A percentile compares a stretch with the other conserved stretches of the same genome.
Conservation (phyloP, 768 basidiomycete species). For the Suillus subalutaceus region DNA sequence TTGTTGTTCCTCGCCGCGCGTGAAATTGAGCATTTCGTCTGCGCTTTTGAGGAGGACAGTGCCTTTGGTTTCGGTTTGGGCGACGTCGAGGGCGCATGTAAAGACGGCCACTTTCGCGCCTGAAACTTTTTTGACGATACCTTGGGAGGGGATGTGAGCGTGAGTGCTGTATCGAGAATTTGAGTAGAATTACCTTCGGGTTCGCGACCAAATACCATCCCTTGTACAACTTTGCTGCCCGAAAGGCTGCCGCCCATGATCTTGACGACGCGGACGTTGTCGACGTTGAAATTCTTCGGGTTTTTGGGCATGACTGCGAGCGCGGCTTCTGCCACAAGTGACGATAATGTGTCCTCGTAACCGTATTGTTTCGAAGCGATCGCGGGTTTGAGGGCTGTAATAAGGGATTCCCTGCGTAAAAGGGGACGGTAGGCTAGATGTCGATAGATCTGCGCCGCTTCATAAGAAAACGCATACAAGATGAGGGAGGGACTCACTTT, state of each 20-base stretch:
- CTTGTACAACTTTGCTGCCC: conserved; percentile 85
- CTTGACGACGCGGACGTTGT: conserved; percentile 97
- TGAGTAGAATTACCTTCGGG: conserved; percentile 70
- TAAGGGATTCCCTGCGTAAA: conserved; percentile 69
- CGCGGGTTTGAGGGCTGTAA: conserved; percentile 81
- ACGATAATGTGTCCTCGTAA: conserved; percentile 78
- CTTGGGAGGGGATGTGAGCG: conserved; percentile 37
- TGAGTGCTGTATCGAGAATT: background rate
- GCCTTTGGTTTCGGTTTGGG: conserved; percentile 98
- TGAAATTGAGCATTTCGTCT: conserved; percentile 97
- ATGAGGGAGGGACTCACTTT: conserved; percentile 63
- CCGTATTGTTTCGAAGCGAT: conserved; percentile 99
- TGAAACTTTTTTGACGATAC: conserved; percentile 77
- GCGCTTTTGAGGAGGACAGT: conserved; percentile 95
- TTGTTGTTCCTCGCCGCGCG: conserved; percentile 94
- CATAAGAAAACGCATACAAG: conserved; percentile 14
- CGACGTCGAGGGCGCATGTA: conserved; percentile 88
- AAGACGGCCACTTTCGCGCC: conserved; percentile 95
- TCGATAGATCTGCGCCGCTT: conserved; percentile 61
- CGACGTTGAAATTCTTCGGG: conserved; percentile 93
- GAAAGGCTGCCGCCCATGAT: conserved; percentile 94
- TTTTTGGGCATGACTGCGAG: conserved; percentile 89
- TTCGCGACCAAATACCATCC: conserved; percentile 98
- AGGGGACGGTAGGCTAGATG: conserved; percentile 69
- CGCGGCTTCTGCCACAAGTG: conserved; percentile 91